Conservation (phyloP, 2,329 filamentous ascomycete species). For the Hypoxylon sp. region DNA sequence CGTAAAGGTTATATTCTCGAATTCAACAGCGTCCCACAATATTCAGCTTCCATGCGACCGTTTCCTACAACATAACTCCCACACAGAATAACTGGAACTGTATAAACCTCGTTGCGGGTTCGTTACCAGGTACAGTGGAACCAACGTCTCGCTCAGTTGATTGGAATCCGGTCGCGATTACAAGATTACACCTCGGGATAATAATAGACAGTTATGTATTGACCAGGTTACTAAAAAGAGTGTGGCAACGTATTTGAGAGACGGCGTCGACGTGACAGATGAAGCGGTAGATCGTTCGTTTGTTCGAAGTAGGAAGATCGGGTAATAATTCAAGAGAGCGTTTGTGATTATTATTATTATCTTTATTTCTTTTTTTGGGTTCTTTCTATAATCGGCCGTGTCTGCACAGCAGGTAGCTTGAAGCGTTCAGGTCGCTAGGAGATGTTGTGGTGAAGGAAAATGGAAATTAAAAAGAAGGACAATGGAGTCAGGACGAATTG, state of each 20-base stretch:
- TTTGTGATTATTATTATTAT: conserved; percentile 22
- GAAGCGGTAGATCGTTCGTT: conserved; percentile 18
- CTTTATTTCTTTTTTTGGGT: background rate
- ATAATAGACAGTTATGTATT: conserved; percentile 19
- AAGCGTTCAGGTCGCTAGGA: conserved; percentile 17
- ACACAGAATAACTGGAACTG: background rate
- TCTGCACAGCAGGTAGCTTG: conserved; percentile 43
- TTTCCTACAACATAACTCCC: conserved; percentile 20
- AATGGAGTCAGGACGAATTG: conserved; percentile 28
- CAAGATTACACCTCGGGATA: conserved; percentile 1
- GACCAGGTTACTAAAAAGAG: conserved; percentile 20
- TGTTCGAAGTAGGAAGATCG: conserved; percentile 9
- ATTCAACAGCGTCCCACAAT: background rate
- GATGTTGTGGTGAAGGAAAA: conserved; percentile 16
- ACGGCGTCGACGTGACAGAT: conserved; percentile 4
- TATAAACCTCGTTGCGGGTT: background rate
- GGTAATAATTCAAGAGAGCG: conserved; percentile 33
- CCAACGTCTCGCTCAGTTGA: background rate
- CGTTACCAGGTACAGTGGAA: conserved; percentile 6
- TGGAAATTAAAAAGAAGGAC: conserved; percentile 30
- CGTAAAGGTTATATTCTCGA: conserved; percentile 25
- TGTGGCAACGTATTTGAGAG: conserved; percentile 4
- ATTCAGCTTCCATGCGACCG: conserved; percentile 22
- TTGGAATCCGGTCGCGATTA: conserved; percentile 10
- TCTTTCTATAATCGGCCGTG: conserved; percentile 3